Evolutionary conservation across 345 rosid genomes (phyloP).

Genomic region (Boechera stricta): DNA sequence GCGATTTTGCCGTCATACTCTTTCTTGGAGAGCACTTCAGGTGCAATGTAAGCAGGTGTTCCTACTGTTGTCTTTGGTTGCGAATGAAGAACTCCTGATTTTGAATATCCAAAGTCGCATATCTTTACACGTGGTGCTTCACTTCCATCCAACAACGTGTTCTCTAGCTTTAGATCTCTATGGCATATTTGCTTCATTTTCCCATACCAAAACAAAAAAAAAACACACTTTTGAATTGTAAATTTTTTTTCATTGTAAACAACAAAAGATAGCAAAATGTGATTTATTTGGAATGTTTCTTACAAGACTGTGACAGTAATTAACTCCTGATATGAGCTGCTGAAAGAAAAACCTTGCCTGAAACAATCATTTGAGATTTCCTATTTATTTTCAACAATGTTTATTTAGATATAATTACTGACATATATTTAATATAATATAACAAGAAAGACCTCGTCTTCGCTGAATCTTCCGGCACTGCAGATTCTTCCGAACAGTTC

Average conservation of each 20-base stretch:
- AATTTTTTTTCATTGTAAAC: background rate
- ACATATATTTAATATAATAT: background rate
- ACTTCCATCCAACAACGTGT: constrained; percentile 72
- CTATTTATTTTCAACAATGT: background rate
- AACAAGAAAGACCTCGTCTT: constrained; percentile 52
- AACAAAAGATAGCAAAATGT: background rate
- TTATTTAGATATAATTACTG: background rate
- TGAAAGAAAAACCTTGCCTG: constrained; percentile 87
- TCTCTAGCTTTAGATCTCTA: constrained; percentile 79
- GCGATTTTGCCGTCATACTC: constrained; percentile 73
- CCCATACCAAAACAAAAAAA: constrained; percentile 3
- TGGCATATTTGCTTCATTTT: constrained; percentile 61
- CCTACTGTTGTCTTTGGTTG: constrained; percentile 82
- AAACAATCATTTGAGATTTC: constrained; percentile 1
- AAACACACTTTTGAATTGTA: background rate
- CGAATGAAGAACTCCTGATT: constrained; percentile 74
- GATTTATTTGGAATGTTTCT: constrained; percentile 9
- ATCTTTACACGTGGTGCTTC: constrained; percentile 67
- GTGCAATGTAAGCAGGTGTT: constrained; percentile 78
- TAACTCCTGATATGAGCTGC: constrained; percentile 76
- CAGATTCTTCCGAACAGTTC: constrained; percentile 72
- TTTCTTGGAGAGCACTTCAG: constrained; percentile 62
- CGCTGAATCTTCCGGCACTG: constrained; percentile 70
- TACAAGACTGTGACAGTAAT: constrained; percentile 79
- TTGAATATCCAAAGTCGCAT: constrained; percentile 76